phyloP scores from a whole-genome alignment of 768 basidiomycete genomes.

The Daedalea quercina region DNA sequence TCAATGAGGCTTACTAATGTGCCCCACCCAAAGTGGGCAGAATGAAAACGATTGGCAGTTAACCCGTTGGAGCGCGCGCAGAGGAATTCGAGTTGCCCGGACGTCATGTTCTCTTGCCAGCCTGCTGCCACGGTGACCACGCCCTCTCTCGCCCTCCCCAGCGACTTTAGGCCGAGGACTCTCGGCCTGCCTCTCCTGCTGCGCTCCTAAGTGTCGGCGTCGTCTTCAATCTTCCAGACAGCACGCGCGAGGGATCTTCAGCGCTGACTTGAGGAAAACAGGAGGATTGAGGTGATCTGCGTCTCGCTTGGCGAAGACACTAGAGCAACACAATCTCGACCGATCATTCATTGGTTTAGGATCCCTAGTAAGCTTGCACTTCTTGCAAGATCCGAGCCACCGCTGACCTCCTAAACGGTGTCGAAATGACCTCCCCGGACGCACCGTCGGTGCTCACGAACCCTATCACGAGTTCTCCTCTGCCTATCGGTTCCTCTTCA shows the following conservation, averaged over 20 bases:
- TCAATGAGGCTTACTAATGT: background rate
- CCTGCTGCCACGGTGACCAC: background rate
- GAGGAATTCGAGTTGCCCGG: background rate
- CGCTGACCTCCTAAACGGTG: background rate
- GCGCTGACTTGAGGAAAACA: too few relatives aligned
- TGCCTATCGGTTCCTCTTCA: constrained; percentile 14
- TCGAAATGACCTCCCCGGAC: constrained; percentile 21
- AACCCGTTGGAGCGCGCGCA: background rate
- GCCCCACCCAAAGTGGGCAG: background rate
- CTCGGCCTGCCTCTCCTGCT: background rate
- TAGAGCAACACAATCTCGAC: too few relatives aligned
- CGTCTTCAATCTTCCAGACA: too few relatives aligned
- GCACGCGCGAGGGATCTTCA: too few relatives aligned
- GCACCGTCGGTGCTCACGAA: constrained; percentile 19
- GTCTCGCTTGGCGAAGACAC: too few relatives aligned
- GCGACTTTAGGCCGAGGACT: background rate
- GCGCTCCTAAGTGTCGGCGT: background rate
- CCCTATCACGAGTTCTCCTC: constrained; percentile 19
- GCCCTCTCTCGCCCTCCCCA: background rate
- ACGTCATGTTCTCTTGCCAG: background rate
- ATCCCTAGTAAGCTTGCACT: too few relatives aligned
- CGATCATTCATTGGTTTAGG: too few relatives aligned
- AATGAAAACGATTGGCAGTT: background rate
- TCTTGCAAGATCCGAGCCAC: too few relatives aligned
- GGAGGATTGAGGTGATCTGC: too few relatives aligned